Conservation (phyloP, 805 yeast species). For the Lachancea lanzarotensis region DNA sequence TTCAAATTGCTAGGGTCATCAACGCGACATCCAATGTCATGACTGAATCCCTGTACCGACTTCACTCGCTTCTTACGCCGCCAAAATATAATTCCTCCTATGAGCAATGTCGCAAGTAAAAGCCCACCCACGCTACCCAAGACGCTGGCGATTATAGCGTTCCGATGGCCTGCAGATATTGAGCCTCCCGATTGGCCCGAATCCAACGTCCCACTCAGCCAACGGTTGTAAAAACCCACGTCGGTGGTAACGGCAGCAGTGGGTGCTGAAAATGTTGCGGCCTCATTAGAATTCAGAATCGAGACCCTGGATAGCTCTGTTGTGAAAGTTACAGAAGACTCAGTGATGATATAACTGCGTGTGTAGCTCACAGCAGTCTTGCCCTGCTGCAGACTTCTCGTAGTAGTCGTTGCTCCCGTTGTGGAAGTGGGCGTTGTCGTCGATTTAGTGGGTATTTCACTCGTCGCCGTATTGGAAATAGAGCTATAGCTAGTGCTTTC, state of each 20-base stretch:
- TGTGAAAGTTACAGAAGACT: conserved; percentile 14
- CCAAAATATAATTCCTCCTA: conserved; percentile 18
- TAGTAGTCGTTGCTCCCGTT: not conserved
- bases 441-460: not conserved
- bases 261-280: conserved; percentile 18
- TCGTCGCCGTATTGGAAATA: not conserved
- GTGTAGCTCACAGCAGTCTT: conserved; percentile 12
- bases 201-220: conserved; percentile 18
- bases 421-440: not conserved
- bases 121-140: conserved; percentile 30
- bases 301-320: conserved; percentile 16
- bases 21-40: conserved; percentile 20
- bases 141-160: conserved; percentile 27
- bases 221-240: conserved; percentile 20
- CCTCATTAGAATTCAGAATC: conserved; percentile 10
- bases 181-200: not conserved
- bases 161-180: conserved; percentile 6
- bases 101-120: conserved; percentile 13
- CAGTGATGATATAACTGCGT: conserved; percentile 19
- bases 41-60: conserved; percentile 13
- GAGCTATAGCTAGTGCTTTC: not conserved
- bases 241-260: conserved; percentile 19
- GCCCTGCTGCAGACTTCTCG: conserved; percentile 4
- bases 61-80: conserved; percentile 7
- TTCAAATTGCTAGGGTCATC: conserved; percentile 9